Conservation (phyloP, 805 yeast genomes). For the Pichia cephalocereana region DNA sequence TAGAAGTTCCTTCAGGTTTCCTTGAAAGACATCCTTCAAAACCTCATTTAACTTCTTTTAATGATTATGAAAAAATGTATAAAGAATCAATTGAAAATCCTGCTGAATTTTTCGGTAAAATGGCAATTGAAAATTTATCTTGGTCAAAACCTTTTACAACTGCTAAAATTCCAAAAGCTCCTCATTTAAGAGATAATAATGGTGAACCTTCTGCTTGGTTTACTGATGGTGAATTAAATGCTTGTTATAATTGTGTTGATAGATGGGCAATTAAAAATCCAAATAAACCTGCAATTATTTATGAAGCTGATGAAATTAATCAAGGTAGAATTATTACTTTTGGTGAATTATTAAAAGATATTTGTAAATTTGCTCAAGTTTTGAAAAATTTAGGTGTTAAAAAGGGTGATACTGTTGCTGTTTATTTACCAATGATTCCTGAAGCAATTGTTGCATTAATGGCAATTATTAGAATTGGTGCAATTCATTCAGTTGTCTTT, state of each 20-base stretch:
- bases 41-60: constrained; percentile 41
- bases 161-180: constrained; percentile 34
- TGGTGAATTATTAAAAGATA: constrained; percentile 62
- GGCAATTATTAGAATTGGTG: constrained; percentile 76
- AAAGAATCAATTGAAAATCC: constrained; percentile 51
- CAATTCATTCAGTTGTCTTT: constrained; percentile 76
- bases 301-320: constrained; percentile 74
- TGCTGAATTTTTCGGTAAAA: constrained; percentile 42
- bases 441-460: constrained; percentile 67
- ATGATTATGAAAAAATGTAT: constrained; percentile 40
- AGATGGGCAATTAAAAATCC: constrained; percentile 70
- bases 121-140: constrained; percentile 38
- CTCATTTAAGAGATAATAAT: constrained; percentile 36
- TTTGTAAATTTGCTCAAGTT: constrained; percentile 63
- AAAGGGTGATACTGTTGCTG: constrained; percentile 82
- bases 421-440: constrained; percentile 80
- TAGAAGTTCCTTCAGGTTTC: constrained; percentile 28
- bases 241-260: constrained; percentile 74
- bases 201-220: constrained; percentile 63
- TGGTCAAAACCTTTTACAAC: constrained; percentile 47
- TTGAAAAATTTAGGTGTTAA: constrained; percentile 56
- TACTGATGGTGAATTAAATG: constrained; percentile 70
- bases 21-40: constrained; percentile 33
- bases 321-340: constrained; percentile 56
- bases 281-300: constrained; percentile 62